Evolutionary conservation across 441 rosid genomes (phyloP).

Genomic region (Pelargonium cotyledonis): DNA sequence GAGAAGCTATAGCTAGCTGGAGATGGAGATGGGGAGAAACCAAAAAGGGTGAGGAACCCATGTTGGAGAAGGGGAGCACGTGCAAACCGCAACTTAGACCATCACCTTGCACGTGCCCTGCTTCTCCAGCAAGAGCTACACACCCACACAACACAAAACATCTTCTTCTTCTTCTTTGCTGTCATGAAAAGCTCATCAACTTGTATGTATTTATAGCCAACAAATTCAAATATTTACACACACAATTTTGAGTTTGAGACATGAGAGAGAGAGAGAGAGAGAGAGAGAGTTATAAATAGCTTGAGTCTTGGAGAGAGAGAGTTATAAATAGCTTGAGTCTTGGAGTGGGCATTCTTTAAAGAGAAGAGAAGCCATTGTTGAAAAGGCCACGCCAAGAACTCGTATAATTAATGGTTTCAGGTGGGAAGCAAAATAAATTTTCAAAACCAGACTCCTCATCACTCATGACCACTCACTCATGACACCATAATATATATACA

Average conservation of each 20-base stretch:
- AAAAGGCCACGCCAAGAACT: too few species aligned
- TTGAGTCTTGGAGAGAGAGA: slow-evolving; percentile 14
- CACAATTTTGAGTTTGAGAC: too few species aligned
- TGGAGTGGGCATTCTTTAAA: slow-evolving; percentile 57
- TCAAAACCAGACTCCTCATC: too few species aligned
- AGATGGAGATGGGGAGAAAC: not conserved
- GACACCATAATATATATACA: too few species aligned
- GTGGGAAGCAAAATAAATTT: too few species aligned
- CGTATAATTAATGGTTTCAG: too few species aligned
- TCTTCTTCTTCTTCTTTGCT: not conserved
- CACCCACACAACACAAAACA: slow-evolving; percentile 28
- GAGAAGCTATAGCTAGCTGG: not conserved
- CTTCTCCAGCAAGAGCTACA: slow-evolving; percentile 93
- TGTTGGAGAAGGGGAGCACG: slow-evolving; percentile 99
- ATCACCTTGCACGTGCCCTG: slow-evolving; percentile 91
- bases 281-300: too few species aligned
- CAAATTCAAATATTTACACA: not conserved
- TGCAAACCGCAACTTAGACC: slow-evolving; percentile 35
- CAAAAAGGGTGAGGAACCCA: slow-evolving; percentile 44
- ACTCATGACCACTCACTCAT: too few species aligned
- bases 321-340: slow-evolving; percentile 48
- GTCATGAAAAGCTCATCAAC: slow-evolving; percentile 13
- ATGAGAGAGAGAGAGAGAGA: too few species aligned
- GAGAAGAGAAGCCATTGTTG: slow-evolving; percentile 1
- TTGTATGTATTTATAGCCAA: slow-evolving; percentile 32